Percentiles rank a stretch among this genome's conserved stretches.
phyloP scores from a whole-genome alignment of 2,329 filamentous ascomycete genomes.

The Fusarium foetens region DNA sequence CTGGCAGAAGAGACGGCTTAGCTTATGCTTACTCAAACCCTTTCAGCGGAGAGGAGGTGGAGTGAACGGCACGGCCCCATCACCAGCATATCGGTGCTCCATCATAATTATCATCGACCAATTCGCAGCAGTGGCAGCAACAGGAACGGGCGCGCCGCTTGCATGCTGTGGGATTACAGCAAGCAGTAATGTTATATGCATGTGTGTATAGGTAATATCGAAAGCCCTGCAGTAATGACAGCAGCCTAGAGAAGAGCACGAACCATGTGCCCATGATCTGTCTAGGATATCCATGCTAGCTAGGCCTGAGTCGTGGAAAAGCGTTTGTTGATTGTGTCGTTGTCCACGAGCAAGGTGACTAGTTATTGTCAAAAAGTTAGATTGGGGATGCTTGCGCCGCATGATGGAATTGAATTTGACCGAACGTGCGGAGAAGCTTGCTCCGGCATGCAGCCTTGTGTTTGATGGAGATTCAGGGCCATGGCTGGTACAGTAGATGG shows the following conservation, averaged over 20 bases:
- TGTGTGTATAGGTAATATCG: constrained; percentile 15
- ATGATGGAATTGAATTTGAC: constrained; percentile 40
- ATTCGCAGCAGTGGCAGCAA: constrained; percentile 18
- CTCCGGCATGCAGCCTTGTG: constrained; percentile 35
- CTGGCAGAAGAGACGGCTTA: constrained; percentile 38
- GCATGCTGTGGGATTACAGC: constrained; percentile 13
- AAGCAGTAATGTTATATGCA: constrained; percentile 14
- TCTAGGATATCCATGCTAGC: constrained; percentile 22
- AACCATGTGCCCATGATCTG: constrained; percentile 32
- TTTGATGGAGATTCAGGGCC: constrained; percentile 36
- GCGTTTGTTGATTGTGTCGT: constrained; percentile 7
- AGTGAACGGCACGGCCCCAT: constrained; percentile 37
- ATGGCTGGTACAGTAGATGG: constrained; percentile 16
- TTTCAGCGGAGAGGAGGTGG: constrained; percentile 42
- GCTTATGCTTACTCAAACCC: constrained; percentile 45
- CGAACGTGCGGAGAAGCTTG: constrained; percentile 42
- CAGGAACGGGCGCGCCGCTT: constrained; percentile 28
- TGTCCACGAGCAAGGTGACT: constrained; percentile 21
- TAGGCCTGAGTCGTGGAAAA: constrained; percentile 19
- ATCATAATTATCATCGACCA: constrained; percentile 30
- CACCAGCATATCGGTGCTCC: constrained; percentile 31
- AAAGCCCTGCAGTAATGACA: constrained; percentile 33
- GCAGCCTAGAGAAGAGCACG: constrained; percentile 37
- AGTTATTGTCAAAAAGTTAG: constrained; percentile 9
- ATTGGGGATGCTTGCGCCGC: constrained; percentile 34